Percentiles rank a stretch among this genome's conserved stretches.
Conservation (phyloP, 1,284 basidiomycete species). For the Vanrija humicola region DNA sequence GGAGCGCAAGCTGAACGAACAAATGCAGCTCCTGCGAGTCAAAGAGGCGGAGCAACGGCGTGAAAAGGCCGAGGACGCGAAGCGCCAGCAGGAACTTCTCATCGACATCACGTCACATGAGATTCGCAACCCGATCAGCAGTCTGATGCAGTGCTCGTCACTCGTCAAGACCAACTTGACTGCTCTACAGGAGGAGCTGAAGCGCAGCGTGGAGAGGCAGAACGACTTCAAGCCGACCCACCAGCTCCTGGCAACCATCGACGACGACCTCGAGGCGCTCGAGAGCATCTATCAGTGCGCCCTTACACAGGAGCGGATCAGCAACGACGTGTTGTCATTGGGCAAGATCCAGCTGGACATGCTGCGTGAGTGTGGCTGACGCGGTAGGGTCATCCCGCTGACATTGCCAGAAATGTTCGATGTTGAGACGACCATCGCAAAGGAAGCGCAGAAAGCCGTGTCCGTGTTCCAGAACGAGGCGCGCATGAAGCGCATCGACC, state of each 20-base stretch:
- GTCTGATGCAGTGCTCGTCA: conserved; percentile 33
- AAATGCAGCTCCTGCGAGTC: conserved; percentile 36
- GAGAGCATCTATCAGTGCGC: conserved; percentile 29
- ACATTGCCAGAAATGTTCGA: conserved; percentile 13
- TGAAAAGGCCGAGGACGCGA: conserved; percentile 44
- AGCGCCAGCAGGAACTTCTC: conserved; percentile 44
- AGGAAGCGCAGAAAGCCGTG: conserved; percentile 29
- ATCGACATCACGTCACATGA: conserved; percentile 48
- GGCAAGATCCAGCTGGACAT: conserved; percentile 41
- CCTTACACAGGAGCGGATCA: conserved; percentile 45
- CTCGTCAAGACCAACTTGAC: conserved; percentile 43
- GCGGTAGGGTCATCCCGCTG: neutral
- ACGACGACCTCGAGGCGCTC: conserved; percentile 19
- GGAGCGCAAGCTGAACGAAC: conserved; percentile 42
- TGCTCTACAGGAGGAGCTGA: conserved; percentile 36
- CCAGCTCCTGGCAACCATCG: conserved; percentile 13
- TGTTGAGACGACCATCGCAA: conserved; percentile 31
- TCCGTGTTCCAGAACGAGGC: conserved; percentile 41
- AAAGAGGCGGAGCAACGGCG: conserved; percentile 43
- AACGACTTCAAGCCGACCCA: conserved; percentile 6
- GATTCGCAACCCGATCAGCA: conserved; percentile 31
- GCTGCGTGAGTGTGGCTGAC: conserved; percentile 3
- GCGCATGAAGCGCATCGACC: conserved; percentile 35
- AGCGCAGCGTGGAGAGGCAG: neutral
- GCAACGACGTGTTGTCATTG: conserved; percentile 45